Evolutionary conservation across 2,329 filamentous ascomycete genomes (phyloP), one percentile per base, ranked within the genome.

Genomic region (Leptographium flavum): DNA sequence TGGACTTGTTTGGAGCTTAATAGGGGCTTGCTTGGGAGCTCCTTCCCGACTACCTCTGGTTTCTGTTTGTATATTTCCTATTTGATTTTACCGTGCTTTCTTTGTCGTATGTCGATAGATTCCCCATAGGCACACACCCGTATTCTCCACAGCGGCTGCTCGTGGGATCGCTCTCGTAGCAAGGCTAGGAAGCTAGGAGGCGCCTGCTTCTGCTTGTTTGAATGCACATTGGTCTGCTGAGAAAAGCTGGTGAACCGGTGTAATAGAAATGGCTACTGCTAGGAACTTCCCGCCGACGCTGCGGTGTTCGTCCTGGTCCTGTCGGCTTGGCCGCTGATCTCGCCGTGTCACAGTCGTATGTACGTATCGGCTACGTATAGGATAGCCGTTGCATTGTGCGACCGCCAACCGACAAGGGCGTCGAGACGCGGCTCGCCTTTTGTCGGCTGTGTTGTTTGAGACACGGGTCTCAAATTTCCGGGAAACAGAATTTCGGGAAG

Each of bases 51-150:
- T 14, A 14, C 22, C 15, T 10, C 25, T 45, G 32, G 27, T 7
- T 44, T 43, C 10, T 37, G 43, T 8, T 17, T 42, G 37, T 42
- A 33, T 41, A 28, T 14, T 23, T 27, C 4, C 6, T 7, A 13
- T 43, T 37, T 30, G 14, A 27, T 38, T 35, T n/a, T 6, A 17
- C 14, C 13, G 25, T 28, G 27, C 5, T 42, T 32, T 21, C n/a
- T 39, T 19, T 39, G 23, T 37, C 23, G 38, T 46, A 40, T 42
- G 41, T 48, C 43, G 40, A 50, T 50, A 50, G 49, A 50, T 50
- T 50, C 48, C 44, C 44, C 49, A 23, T 39, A 38, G 43, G 43
- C 42, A 21, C 46, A 39, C 32, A n/a, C 46, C 36, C 45, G 33
- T 45, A 40, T 46, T 45, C 40, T 42, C 25, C 21, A 36, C 39